Evolutionary conservation across 495 filamentous ascomycete genomes (phyloP), one percentile per base, ranked within the genome.

Genomic region (Chaetomium tenue): DNA sequence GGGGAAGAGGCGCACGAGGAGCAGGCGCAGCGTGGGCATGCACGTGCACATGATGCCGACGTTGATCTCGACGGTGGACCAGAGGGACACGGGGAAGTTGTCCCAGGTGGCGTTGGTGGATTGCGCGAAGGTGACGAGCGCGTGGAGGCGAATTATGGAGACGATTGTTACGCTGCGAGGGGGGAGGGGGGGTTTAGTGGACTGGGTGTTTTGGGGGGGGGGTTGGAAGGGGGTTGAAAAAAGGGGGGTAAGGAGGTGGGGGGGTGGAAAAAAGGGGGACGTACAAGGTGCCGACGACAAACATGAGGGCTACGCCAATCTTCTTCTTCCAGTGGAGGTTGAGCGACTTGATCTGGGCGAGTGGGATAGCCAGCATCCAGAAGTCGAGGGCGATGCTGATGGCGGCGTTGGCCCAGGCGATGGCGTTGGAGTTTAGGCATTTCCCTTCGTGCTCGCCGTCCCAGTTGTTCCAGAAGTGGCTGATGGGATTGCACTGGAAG

Each of bases 271-370:
- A 30, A 30, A 30, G 2, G 5, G 26, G 6, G 30, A 70, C 73
- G 57, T 63, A 79, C 77, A 72, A 68, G n/a, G 71, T 70, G n/a
- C 77, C 77, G 16, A 78, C 64, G 37, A 64, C 57, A 61, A 79
- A 78, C 76, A 79, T 77, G 25, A 77, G 13, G 5, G 33, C 54
- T 9, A 74, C 64, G 56, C 66, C 66, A 44, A 77, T 61, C 69
- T 72, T 76, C 65, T 77, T 77, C 65, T 72, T 74, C 69, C 69
- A 69, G 57, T 70, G 64, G 18, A 75, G 54, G 28, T 76, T 73
- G 40, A 79, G 62, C 20, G 51, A 48, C 47, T 71, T 68, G 20
- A 79, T 56, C 56, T 63, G 56, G 44, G 28, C 23, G 5, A 67
- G 44, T 15, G 65, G 65, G 13, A 67, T 64, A 13, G 48, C 61